These are phyloP conservation scores for Pythium rhizo-oryzae DNA, from an alignment of 352 stramenopile genomes.

Conservation along the genomic window DNA sequence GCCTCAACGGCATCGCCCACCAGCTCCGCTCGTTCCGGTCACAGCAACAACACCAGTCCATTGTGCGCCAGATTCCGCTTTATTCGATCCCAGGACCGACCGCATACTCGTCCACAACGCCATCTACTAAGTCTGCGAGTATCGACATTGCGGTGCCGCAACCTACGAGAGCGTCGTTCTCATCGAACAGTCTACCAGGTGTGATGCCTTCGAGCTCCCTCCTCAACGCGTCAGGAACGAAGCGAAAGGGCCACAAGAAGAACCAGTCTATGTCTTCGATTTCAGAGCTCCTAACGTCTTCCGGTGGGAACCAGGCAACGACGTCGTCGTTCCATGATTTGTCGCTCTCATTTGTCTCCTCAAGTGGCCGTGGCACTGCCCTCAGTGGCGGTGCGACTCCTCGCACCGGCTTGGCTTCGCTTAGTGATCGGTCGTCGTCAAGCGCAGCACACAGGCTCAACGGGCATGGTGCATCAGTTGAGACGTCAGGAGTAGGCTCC, in stretches of 20 bases:
- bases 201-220: constrained; percentile 36
- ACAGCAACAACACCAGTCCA: constrained; percentile 41
- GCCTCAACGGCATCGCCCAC: constrained; percentile 72
- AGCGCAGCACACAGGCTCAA: background rate
- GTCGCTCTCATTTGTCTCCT: constrained; percentile 40
- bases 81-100: constrained; percentile 32
- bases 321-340: constrained; percentile 71
- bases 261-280: constrained; percentile 91
- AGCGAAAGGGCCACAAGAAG: constrained; percentile 84
- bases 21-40: constrained; percentile 72
- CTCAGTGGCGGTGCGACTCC: constrained; percentile 62
- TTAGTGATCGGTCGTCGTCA: constrained; percentile 53
- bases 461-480: background rate
- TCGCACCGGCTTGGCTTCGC: constrained; percentile 71
- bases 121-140: constrained; percentile 3
- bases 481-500: constrained; percentile 16
- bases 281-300: constrained; percentile 75
- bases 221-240: constrained; percentile 38
- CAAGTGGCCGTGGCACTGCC: constrained; percentile 33
- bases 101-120: constrained; percentile 25
- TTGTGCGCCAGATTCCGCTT: constrained; percentile 30
- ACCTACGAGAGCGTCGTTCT: constrained; percentile 21
- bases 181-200: constrained; percentile 37
- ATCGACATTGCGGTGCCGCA: constrained; percentile 8
- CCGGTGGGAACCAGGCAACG: constrained; percentile 5